These are phyloP conservation scores for Bolboschoenoplectus hybrid DNA, from an alignment of 202 grass and related monocot species.

Conservation along the genomic window DNA sequence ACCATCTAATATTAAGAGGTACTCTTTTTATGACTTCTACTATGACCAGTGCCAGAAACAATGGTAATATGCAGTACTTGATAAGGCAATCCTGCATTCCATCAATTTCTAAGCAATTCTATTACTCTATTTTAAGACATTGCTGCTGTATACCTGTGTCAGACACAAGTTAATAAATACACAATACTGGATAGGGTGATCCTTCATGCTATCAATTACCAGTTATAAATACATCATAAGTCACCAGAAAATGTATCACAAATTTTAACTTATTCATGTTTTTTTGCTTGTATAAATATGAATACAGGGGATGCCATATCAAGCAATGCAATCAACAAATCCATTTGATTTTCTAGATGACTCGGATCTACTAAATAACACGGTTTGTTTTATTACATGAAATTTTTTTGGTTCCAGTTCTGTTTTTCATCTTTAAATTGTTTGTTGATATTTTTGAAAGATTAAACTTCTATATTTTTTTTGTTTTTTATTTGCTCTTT, in stretches of 20 bases:
- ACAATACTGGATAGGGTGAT: background rate
- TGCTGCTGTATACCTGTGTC: background rate
- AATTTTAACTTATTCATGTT: constrained; percentile 20
- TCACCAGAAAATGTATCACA: background rate
- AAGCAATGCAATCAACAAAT: constrained; percentile 75
- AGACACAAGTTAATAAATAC: background rate
- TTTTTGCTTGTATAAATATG: constrained; percentile 40
- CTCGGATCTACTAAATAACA: constrained; percentile 43
- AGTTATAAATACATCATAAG: background rate
- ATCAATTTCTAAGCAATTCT: background rate
- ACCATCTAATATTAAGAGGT: background rate
- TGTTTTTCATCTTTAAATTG: background rate
- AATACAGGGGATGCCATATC: constrained; percentile 56
- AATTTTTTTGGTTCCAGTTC: background rate
- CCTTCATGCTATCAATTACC: background rate
- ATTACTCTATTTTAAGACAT: background rate
- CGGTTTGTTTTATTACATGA: constrained; percentile 37
- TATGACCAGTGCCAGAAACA: background rate
- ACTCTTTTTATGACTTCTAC: background rate
- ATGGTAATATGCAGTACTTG: background rate
- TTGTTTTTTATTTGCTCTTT: background rate
- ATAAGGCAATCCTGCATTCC: background rate
- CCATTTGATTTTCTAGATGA: constrained; percentile 91
- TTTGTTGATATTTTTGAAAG: background rate
- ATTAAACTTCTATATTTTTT: background rate